phyloP scores from a whole-genome alignment of 192 early-diverging fungal genomes.

The Entomortierella parvispora region DNA sequence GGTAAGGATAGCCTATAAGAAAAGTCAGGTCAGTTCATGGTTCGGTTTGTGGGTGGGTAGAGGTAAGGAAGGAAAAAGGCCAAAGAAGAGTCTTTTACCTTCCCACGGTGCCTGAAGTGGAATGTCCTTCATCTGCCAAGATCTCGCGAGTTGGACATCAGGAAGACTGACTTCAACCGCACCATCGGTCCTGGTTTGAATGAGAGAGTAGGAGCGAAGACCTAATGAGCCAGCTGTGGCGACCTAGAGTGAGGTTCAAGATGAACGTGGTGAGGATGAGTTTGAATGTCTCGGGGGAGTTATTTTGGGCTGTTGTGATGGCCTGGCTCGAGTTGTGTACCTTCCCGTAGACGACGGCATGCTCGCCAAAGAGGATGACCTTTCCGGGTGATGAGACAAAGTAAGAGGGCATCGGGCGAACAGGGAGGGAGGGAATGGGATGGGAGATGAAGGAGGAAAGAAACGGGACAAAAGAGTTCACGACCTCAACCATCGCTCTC shows the following conservation, averaged over 20 bases:
- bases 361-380: constrained; percentile 98
- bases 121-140: constrained; percentile 45
- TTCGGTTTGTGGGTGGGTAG: background rate
- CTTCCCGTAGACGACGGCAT: constrained; percentile 95
- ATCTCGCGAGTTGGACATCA: constrained; percentile 65
- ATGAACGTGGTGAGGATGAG: background rate
- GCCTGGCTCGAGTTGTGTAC: constrained; percentile 17
- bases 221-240: constrained; percentile 86
- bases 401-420: constrained; percentile 30
- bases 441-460: background rate
- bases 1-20: constrained; percentile 37
- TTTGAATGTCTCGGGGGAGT: background rate
- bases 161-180: constrained; percentile 66
- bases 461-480: background rate
- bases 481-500: background rate
- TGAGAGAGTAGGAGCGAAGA: constrained; percentile 76
- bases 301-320: background rate
- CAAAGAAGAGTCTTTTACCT: constrained; percentile 10
- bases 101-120: constrained; percentile 44
- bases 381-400: constrained; percentile 92
- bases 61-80: background rate
- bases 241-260: constrained; percentile 58
- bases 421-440: background rate
- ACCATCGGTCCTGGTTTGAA: constrained; percentile 62
- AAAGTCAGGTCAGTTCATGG: background rate